A percentile compares a stretch with the other conserved stretches of the same genome.
Conservation (phyloP, 495 filamentous ascomycete genomes). For the Jackrogersella minutella region DNA sequence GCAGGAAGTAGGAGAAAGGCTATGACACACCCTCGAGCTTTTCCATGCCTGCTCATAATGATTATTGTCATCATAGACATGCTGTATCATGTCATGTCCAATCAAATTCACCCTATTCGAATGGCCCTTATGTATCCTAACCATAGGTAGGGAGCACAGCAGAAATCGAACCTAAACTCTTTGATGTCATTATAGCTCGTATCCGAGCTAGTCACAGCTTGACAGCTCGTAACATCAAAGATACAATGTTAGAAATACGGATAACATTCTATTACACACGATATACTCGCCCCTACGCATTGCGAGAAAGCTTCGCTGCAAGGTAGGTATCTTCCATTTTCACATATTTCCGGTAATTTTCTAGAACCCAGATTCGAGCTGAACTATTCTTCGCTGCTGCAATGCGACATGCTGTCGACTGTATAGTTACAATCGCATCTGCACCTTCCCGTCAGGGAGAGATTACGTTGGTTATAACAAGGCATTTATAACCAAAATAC, state of each 20-base stretch:
- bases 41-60: too few relatives aligned
- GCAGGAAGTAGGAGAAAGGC: too few relatives aligned
- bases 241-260: background rate
- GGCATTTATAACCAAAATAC: background rate
- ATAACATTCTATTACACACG: background rate
- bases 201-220: background rate
- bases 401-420: background rate
- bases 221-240: background rate
- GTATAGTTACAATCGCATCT: constrained; percentile 1
- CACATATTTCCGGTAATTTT: background rate
- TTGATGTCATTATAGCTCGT: background rate
- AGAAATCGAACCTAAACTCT: background rate
- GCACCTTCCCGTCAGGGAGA: constrained; percentile 3
- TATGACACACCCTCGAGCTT: too few relatives aligned
- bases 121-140: too few relatives aligned
- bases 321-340: constrained; percentile 23
- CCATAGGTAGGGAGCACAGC: too few relatives aligned
- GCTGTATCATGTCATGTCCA: too few relatives aligned
- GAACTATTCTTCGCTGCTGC: background rate
- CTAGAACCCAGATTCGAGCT: background rate
- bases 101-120: too few relatives aligned
- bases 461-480: background rate
- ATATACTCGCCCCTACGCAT: background rate
- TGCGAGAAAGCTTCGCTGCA: background rate
- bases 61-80: too few relatives aligned